Percentiles rank a stretch among this genome's conserved stretches.
phyloP scores from a whole-genome alignment of 352 stramenopile genomes.

The Globisporangium apiculatum region DNA sequence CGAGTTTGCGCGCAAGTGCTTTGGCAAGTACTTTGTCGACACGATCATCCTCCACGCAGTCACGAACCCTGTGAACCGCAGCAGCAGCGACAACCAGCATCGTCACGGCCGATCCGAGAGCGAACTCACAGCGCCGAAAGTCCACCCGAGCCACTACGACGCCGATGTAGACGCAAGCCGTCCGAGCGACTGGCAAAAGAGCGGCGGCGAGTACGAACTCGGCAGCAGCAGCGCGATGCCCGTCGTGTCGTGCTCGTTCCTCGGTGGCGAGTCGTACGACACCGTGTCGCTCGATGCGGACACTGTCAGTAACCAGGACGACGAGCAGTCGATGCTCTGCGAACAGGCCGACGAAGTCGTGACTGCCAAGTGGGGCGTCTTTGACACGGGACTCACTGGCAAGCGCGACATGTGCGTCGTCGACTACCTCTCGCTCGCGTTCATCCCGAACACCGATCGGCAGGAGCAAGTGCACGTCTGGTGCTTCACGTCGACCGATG shows the following conservation, averaged over 20 bases:
- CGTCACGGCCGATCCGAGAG: conserved; percentile 8
- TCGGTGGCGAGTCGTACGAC: conserved; percentile 6
- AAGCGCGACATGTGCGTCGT: conserved; percentile 68
- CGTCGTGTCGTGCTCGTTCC: conserved; percentile 2
- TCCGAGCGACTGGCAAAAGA: conserved; percentile 20
- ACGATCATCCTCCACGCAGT: conserved; percentile 70
- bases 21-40: conserved; percentile 70
- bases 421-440: conserved; percentile 65
- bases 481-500: conserved; percentile 70
- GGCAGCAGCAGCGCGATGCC: not conserved
- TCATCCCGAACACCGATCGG: conserved; percentile 49
- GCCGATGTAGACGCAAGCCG: conserved; percentile 12
- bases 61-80: conserved; percentile 2
- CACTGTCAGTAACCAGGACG: not conserved
- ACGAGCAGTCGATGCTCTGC: conserved; percentile 8
- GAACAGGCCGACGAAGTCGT: conserved; percentile 48
- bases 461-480: conserved; percentile 55
- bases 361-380: conserved; percentile 70
- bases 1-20: conserved; percentile 69
- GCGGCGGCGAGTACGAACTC: conserved; percentile 10
- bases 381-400: conserved; percentile 48
- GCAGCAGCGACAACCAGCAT: conserved; percentile 16
- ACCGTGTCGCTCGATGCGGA: conserved; percentile 5
- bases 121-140: conserved; percentile 6
- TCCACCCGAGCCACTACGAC: conserved; percentile 7